Evolutionary conservation across 139 green algal species (phyloP).

Genomic region (Picochlorum costavermella): DNA sequence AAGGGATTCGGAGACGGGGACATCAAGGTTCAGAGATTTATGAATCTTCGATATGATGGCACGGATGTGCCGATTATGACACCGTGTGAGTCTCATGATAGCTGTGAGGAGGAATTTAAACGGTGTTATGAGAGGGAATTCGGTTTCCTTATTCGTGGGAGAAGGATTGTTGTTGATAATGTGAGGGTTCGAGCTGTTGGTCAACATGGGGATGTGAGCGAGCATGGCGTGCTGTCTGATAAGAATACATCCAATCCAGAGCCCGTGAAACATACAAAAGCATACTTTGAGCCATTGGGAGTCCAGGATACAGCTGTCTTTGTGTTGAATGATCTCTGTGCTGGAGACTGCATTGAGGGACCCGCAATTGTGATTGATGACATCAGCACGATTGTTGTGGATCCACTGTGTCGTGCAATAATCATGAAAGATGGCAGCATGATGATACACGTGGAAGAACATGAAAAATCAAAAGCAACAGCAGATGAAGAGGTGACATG

Average conservation of each 20-base stretch:
- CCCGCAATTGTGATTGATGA: slow-evolving; percentile 90
- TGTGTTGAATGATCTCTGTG: slow-evolving; percentile 48
- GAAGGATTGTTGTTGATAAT: slow-evolving; percentile 82
- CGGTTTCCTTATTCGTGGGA: slow-evolving; percentile 78
- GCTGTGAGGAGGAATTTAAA: slow-evolving; percentile 28
- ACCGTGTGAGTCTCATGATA: slow-evolving; percentile 12
- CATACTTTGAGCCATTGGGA: slow-evolving; percentile 55
- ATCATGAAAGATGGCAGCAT: slow-evolving; percentile 73
- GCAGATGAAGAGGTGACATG: slow-evolving; percentile 16
- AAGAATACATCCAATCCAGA: slow-evolving; percentile 18
- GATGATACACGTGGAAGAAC: slow-evolving; percentile 38
- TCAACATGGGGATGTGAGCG: slow-evolving; percentile 2
- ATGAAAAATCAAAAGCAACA: not conserved
- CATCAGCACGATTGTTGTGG: slow-evolving; percentile 86
- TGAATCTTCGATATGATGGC: slow-evolving; percentile 88
- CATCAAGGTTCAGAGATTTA: slow-evolving; percentile 45
- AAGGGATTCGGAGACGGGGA: slow-evolving; percentile 16
- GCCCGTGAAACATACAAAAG: slow-evolving; percentile 24
- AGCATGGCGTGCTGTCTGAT: not conserved
- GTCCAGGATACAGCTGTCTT: slow-evolving; percentile 69
- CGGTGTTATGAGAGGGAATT: slow-evolving; percentile 76
- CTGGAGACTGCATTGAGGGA: slow-evolving; percentile 57
- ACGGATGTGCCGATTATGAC: slow-evolving; percentile 94
- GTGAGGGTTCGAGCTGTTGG: slow-evolving; percentile 51
- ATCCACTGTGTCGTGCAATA: slow-evolving; percentile 70